A percentile compares a stretch with the other conserved stretches of the same genome.
Conservation (phyloP, 805 yeast species). For the Candida ascalaphidarum region DNA sequence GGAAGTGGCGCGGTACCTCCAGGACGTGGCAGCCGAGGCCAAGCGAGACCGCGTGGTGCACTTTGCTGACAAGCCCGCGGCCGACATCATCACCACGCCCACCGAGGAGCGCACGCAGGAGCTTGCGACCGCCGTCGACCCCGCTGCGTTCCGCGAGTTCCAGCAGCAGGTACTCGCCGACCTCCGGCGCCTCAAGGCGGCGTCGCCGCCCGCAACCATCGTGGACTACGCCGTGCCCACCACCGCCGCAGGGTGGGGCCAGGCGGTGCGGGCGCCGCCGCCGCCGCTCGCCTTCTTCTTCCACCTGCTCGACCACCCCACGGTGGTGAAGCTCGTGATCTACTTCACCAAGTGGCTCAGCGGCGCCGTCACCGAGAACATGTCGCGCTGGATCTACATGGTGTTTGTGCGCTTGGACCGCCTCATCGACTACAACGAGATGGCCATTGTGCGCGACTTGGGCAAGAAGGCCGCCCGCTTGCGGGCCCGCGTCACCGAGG, state of each 20-base stretch:
- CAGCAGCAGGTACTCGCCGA: constrained; percentile 2
- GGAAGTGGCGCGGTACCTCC: constrained; percentile 16
- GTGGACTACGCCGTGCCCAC: constrained; percentile 9
- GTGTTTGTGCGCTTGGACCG: constrained; percentile 26
- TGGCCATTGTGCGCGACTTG: constrained; percentile 25
- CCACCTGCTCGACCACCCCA: constrained; percentile 17
- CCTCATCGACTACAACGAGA: constrained; percentile 23
- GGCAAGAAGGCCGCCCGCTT: constrained; percentile 30
- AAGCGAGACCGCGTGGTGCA: constrained; percentile 11
- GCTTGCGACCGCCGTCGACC: constrained; percentile 1
- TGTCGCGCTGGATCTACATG: constrained; percentile 29
- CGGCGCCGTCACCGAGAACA: constrained; percentile 13
- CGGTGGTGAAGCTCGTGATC: constrained; percentile 24
- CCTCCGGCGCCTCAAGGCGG: constrained; percentile 4
- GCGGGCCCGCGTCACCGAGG: constrained; percentile 4
- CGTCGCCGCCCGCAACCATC: background rate
- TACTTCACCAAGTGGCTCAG: constrained; percentile 32
- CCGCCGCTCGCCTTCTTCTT: constrained; percentile 16
- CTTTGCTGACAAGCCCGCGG: constrained; percentile 2
- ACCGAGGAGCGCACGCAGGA: background rate
- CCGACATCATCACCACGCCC: constrained; percentile 1
- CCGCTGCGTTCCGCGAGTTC: constrained; percentile 2
- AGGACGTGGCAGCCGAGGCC: constrained; percentile 23
- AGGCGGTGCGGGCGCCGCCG: constrained; percentile 18
- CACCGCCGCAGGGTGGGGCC: constrained; percentile 24